phyloP scores from a whole-genome alignment of 306 rosid genomes.

The Leucaena leucocephala region DNA sequence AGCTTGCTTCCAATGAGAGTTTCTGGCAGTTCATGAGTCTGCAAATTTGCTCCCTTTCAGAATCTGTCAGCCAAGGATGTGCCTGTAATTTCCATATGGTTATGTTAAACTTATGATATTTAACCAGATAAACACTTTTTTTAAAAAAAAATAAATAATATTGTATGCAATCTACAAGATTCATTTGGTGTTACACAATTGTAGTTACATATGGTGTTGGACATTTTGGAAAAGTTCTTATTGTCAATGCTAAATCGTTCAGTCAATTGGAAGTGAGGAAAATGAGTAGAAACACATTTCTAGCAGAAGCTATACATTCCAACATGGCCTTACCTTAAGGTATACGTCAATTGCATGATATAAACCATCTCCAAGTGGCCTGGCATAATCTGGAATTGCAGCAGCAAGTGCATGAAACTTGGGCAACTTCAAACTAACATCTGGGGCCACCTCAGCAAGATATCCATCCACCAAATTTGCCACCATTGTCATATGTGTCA shows the following conservation, averaged over 20 bases:
- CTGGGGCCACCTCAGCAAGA: conserved; percentile 86
- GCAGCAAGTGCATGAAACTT: conserved; percentile 83
- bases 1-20: conserved; percentile 81
- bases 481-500: conserved; percentile 66
- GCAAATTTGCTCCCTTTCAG: conserved; percentile 84
- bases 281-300: conserved; percentile 8
- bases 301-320: conserved; percentile 7
- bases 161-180: background rate
- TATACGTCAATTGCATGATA: conserved; percentile 87
- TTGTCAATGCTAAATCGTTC: background rate
- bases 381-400: conserved; percentile 78
- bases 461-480: conserved; percentile 75
- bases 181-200: conserved; percentile 1
- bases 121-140: background rate
- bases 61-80: conserved; percentile 85
- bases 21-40: conserved; percentile 85
- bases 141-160: background rate
- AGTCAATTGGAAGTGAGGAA: background rate
- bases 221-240: background rate
- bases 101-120: conserved; percentile 20
- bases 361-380: conserved; percentile 75
- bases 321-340: conserved; percentile 66
- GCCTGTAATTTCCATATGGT: conserved; percentile 54
- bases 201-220: conserved; percentile 16
- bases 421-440: conserved; percentile 77